Conservation (phyloP, 306 rosid species). For the Acacia melanoxylon region DNA sequence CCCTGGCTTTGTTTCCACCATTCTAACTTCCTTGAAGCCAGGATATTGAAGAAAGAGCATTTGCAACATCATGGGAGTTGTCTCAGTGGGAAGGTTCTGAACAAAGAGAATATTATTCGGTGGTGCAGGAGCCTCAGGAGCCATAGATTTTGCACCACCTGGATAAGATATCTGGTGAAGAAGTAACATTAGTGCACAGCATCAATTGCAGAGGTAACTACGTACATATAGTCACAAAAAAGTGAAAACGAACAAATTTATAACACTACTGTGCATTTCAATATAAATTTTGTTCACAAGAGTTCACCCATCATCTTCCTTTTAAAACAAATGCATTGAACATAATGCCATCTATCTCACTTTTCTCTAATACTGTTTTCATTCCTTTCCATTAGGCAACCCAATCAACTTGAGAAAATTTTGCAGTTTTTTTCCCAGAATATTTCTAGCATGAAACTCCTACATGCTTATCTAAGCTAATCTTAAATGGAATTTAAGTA, state of each 20-base stretch:
- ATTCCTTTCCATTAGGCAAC: background rate
- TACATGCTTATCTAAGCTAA: background rate
- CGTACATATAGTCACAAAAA: background rate
- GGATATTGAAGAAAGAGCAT: slow-evolving; percentile 93
- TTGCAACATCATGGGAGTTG: slow-evolving; percentile 96
- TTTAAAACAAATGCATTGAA: background rate
- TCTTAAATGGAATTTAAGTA: background rate
- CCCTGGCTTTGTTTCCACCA: slow-evolving; percentile 97
- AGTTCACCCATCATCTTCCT: slow-evolving; percentile 14
- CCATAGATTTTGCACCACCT: slow-evolving; percentile 77
- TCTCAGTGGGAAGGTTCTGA: slow-evolving; percentile 88
- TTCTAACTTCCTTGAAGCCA: slow-evolving; percentile 97
- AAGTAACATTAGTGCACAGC: slow-evolving; percentile 36
- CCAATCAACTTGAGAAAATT: background rate
- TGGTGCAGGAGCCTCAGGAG: slow-evolving; percentile 98
- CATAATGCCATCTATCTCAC: slow-evolving; percentile 1
- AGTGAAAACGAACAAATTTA: background rate
- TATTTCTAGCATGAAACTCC: background rate
- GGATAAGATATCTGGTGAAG: slow-evolving; percentile 77
- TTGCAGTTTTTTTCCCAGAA: background rate
- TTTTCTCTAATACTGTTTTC: background rate
- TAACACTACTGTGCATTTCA: slow-evolving; percentile 23
- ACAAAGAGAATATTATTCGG: slow-evolving; percentile 92
- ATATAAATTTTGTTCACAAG: slow-evolving; percentile 14
- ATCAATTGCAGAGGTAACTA: slow-evolving; percentile 17